phyloP scores from a whole-genome alignment of 2,329 filamentous ascomycete genomes.

The Trichoderma breve region DNA sequence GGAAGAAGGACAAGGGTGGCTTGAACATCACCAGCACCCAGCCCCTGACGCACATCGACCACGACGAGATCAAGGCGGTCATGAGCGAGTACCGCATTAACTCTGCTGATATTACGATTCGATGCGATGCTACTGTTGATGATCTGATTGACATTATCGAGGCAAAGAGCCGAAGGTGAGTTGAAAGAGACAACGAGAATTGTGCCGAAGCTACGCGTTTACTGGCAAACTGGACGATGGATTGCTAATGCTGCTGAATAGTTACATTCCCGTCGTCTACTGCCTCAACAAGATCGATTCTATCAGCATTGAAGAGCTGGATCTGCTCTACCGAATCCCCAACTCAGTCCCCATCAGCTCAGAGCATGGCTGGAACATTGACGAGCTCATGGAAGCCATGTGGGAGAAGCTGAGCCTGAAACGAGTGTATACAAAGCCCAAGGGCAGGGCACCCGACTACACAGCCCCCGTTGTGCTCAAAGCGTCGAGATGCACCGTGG shows the following conservation, averaged over 20 bases:
- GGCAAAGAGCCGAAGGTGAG: conserved; percentile 71
- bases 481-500: conserved; percentile 78
- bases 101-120: conserved; percentile 94
- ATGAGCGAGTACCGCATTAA: conserved; percentile 97
- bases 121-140: conserved; percentile 95
- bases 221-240: not conserved
- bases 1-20: conserved; percentile 98
- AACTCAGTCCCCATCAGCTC: conserved; percentile 97
- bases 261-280: conserved; percentile 98
- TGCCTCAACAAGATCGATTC: conserved; percentile 99
- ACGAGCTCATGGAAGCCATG: conserved; percentile 96
- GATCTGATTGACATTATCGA: conserved; percentile 95
- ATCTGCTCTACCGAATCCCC: conserved; percentile 92
- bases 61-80: conserved; percentile 96
- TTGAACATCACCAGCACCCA: conserved; percentile 95
- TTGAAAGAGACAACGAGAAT: not conserved
- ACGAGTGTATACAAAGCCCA: conserved; percentile 96
- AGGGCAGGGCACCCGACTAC: conserved; percentile 93
- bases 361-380: conserved; percentile 96
- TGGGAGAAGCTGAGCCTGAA: conserved; percentile 94
- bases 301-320: conserved; percentile 95
- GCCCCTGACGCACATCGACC: conserved; percentile 85
- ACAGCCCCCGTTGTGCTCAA: conserved; percentile 85
- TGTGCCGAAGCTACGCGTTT: not conserved
- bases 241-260: conserved; percentile 33